Evolutionary conservation across 805 yeast genomes (phyloP).

Genomic region (Brettanomyces custersianus): DNA sequence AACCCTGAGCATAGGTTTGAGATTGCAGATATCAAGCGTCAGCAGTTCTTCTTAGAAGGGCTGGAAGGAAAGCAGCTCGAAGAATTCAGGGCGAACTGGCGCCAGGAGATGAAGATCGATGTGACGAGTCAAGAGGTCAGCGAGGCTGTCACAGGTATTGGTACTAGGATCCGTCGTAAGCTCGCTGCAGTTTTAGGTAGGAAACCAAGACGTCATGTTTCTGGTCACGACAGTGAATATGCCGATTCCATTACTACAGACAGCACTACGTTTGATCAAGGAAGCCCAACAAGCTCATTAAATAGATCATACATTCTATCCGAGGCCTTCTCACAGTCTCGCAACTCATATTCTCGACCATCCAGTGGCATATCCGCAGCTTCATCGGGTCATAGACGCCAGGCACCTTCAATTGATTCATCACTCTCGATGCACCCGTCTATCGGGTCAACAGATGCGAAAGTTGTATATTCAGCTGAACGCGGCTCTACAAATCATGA

Average conservation of each 20-base stretch:
- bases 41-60: slow-evolving; percentile 48
- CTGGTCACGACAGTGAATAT: too few species aligned
- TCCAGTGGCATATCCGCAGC: background rate
- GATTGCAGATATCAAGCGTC: slow-evolving; percentile 63
- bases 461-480: background rate
- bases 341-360: background rate
- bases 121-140: slow-evolving; percentile 62
- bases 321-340: background rate
- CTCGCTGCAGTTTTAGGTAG: slow-evolving; percentile 28
- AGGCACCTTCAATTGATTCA: background rate
- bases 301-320: slow-evolving; percentile 2
- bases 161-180: slow-evolving; percentile 49
- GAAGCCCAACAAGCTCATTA: background rate
- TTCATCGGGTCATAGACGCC: too few species aligned
- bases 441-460: background rate
- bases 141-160: slow-evolving; percentile 77
- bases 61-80: slow-evolving; percentile 19
- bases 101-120: slow-evolving; percentile 35
- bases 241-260: too few species aligned
- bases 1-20: slow-evolving; percentile 62
- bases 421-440: slow-evolving; percentile 1
- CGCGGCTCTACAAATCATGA: too few species aligned
- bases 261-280: too few species aligned
- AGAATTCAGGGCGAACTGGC: slow-evolving; percentile 22
- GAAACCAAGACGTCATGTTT: too few species aligned